Evolutionary conservation across 176 grass and related monocot genomes (phyloP).

Genomic region (Triticum aestivum): IWGSC_CS_RefSeq_v2.1 NC_057805.1:474705149-474705648

Average conservation of each 20-base stretch:
- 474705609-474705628: neutral
- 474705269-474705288: constrained; percentile 97
- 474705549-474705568: constrained; percentile 96
- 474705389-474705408: neutral
- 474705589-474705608: constrained; percentile 81
- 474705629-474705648: neutral
- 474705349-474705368: constrained; percentile 14
- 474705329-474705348: constrained; percentile 13
- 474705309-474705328: constrained; percentile 36
- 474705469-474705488: neutral
- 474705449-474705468: constrained; percentile 1
- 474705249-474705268: constrained; percentile 98
- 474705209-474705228: constrained; percentile 34
- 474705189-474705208: neutral
- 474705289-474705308: constrained; percentile 98
- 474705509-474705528: constrained; percentile 77
- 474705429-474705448: neutral
- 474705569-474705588: constrained; percentile 99
- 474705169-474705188: neutral
- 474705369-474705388: neutral
- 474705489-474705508: constrained; percentile 26
- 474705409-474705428: neutral
- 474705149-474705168: constrained; percentile 25
- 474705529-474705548: constrained; percentile 99
- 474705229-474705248: constrained; percentile 98